These are phyloP conservation scores for Linnemannia elongata DNA, from an alignment of 192 early-diverging fungal species.

Conservation along the genomic window DNA sequence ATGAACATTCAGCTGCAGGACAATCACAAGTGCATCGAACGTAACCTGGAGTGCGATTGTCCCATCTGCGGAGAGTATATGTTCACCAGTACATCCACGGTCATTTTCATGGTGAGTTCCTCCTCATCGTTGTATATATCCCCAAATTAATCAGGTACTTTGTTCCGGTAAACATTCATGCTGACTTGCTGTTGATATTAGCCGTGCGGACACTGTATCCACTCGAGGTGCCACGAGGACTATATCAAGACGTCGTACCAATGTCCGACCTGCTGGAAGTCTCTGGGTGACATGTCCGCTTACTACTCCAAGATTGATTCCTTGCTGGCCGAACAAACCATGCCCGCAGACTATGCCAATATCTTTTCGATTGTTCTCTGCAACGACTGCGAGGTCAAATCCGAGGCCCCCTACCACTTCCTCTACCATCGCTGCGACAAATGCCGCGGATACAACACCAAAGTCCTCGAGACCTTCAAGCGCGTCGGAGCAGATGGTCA, in stretches of 20 bases:
- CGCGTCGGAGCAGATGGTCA: conserved; percentile 31
- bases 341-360: conserved; percentile 92
- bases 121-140: neutral
- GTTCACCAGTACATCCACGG: conserved; percentile 85
- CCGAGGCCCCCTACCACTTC: conserved; percentile 91
- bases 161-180: neutral
- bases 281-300: conserved; percentile 84
- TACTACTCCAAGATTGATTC: conserved; percentile 89
- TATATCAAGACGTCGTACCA: conserved; percentile 94
- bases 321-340: conserved; percentile 81
- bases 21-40: conserved; percentile 92
- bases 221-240: conserved; percentile 85
- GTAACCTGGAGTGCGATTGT: conserved; percentile 91
- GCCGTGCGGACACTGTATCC: conserved; percentile 95
- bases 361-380: conserved; percentile 84
- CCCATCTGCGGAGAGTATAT: conserved; percentile 97
- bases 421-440: conserved; percentile 93
- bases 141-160: neutral
- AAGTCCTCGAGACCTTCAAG: conserved; percentile 75
- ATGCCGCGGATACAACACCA: conserved; percentile 94
- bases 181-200: conserved; percentile 30
- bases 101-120: conserved; percentile 85
- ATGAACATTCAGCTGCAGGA: conserved; percentile 81
- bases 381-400: conserved; percentile 95
- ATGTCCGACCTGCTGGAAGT: conserved; percentile 95